Conservation (phyloP, 257 asterid genomes). For the Forsythia suspensa region DNA sequence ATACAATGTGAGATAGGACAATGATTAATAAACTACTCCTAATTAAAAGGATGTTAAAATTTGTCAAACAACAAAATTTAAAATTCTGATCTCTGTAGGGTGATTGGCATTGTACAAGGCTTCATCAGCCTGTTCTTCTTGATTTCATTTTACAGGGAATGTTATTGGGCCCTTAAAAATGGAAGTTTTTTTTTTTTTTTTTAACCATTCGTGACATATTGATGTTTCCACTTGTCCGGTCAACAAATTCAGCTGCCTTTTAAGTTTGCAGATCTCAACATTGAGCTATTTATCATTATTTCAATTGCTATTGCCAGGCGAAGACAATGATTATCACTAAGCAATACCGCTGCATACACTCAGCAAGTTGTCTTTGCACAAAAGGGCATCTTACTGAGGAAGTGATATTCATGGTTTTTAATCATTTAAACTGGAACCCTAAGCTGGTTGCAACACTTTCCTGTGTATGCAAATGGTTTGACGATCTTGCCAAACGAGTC, state of each 20-base stretch:
- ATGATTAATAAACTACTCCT: background rate
- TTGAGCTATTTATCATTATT: background rate
- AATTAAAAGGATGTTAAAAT: background rate
- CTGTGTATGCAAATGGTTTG: slow-evolving; percentile 92
- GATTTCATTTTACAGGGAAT: background rate
- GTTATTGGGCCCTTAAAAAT: background rate
- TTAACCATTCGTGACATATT: background rate
- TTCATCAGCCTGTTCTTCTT: background rate
- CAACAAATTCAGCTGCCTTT: background rate
- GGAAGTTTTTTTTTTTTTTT: background rate
- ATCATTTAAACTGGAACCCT: slow-evolving; percentile 82
- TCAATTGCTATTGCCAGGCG: slow-evolving; percentile 40
- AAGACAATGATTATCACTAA: slow-evolving; percentile 61
- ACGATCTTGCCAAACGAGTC: slow-evolving; percentile 83
- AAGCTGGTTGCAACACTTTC: slow-evolving; percentile 74
- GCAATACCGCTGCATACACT: slow-evolving; percentile 90
- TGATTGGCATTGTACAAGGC: no score
- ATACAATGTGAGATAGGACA: background rate
- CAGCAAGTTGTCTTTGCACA: slow-evolving; percentile 74
- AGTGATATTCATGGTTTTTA: slow-evolving; percentile 69
- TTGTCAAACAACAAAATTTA: background rate
- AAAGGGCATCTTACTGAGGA: slow-evolving; percentile 88
- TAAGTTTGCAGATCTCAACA: slow-evolving; percentile 2
- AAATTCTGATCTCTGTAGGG: background rate
- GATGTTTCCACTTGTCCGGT: background rate